These are phyloP conservation scores for Geotrichum histeridarum DNA, from an alignment of 1,139 yeast genomes.

Conservation along the genomic window DNA sequence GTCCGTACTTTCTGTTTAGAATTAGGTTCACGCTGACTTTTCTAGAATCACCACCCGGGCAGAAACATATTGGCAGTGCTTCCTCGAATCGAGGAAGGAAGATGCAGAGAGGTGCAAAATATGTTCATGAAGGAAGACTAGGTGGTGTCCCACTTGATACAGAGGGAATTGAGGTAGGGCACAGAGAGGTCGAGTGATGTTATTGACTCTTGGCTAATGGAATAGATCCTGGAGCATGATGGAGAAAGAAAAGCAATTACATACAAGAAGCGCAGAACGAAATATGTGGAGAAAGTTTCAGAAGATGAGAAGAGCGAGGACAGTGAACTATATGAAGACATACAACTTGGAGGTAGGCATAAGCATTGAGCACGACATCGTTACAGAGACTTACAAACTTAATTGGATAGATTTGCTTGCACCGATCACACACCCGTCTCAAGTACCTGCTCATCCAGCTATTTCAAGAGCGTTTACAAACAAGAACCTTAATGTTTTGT, in stretches of 20 bases:
- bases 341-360: too few species aligned
- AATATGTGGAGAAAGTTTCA: constrained; percentile 21
- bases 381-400: constrained; percentile 17
- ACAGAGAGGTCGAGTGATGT: background rate
- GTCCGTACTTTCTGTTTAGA: constrained; percentile 56
- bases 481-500: constrained; percentile 49
- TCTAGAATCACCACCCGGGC: constrained; percentile 22
- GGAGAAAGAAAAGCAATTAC: constrained; percentile 37
- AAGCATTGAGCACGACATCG: too few species aligned
- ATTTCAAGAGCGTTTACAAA: constrained; percentile 59
- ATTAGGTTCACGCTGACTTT: constrained; percentile 25
- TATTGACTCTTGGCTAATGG: background rate
- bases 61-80: constrained; percentile 24
- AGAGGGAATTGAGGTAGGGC: constrained; percentile 26
- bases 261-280: constrained; percentile 27
- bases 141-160: constrained; percentile 36
- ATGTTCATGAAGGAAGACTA: constrained; percentile 38
- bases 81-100: constrained; percentile 57
- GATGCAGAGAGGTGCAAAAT: constrained; percentile 46
- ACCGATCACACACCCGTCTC: constrained; percentile 78
- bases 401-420: constrained; percentile 50
- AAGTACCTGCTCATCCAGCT: constrained; percentile 66
- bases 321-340: background rate
- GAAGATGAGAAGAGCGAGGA: constrained; percentile 20
- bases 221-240: constrained; percentile 32